Evolutionary conservation across 768 basidiomycete genomes (phyloP), one percentile per base, ranked within the genome.

Genomic region (Auricularia heimuer): DNA sequence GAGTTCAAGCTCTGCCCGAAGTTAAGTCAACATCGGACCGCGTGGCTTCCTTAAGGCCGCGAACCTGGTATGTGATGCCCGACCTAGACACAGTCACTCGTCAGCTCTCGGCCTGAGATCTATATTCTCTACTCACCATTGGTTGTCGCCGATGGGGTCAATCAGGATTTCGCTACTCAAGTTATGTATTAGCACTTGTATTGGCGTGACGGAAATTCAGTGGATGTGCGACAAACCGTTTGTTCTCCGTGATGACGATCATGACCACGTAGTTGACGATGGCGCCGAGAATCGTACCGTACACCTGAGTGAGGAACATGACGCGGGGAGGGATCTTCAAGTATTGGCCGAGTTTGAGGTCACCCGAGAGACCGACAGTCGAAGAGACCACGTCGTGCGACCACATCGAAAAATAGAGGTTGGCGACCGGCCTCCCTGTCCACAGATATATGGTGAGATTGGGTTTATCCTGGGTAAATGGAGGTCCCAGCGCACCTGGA

Each of bases 291-390:
- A 88, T 78, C 0, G 86, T 85, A 3, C 85, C 85, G 78, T 82
- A 81, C n/a, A 86, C 76, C 69, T 88, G 87, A 6, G 84, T 83
- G 10, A 83, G 70, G 72, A 88, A 86, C 75, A 86, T 84, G 45
- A 81, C 78, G 14, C 86, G 83, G 29, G 87, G 85, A 34, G 88
- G 86, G 54, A 89, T 81, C 73, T 88, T 87, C 64, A 58, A 74
- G 71, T 85, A 85, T 42, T 80, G 78, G 47, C 77, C 78, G 45
- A 71, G 34, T 62, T 71, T 73, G 56, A 73, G 64, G 54, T 73
- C 72, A 3, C 77, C 75, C 1, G 84, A 82, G 11, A 86, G 76
- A 37, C 69, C 69, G 62, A 85, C 80, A 0, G 83, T 85, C 37
- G 80, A 85, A 16, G 77, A 73, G 44, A 87, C 76, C 60, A 84